These are phyloP conservation scores for Chrysosporium keratinophilum DNA, from an alignment of 2,329 filamentous ascomycete genomes.

Conservation along the genomic window DNA sequence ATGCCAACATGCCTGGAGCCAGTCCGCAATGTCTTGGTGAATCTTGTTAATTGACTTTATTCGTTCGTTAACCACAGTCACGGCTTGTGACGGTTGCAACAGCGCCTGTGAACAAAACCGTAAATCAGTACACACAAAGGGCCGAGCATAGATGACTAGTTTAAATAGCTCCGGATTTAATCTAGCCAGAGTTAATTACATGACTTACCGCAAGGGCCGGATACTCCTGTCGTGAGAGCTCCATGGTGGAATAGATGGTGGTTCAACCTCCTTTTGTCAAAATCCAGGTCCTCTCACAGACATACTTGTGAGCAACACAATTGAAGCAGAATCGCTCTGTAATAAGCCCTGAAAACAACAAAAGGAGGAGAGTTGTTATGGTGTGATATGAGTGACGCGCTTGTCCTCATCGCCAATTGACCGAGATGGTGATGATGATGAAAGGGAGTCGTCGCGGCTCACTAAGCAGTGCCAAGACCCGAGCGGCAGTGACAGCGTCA, in stretches of 20 bases:
- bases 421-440: not conserved
- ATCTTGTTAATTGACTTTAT: constrained; percentile 75
- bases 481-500: constrained; percentile 9
- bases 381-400: not conserved
- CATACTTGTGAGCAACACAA: not conserved
- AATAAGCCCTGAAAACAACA: not conserved
- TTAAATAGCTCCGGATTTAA: not conserved
- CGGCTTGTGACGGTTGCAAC: constrained; percentile 72
- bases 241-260: constrained; percentile 41
- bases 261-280: not conserved
- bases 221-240: constrained; percentile 79
- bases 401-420: not conserved
- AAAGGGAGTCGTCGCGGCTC: too few species aligned
- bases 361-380: not conserved
- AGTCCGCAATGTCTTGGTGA: constrained; percentile 89
- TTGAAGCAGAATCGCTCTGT: not conserved
- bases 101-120: constrained; percentile 48
- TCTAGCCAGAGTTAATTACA: not conserved
- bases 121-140: not conserved
- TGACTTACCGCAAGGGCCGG: constrained; percentile 78
- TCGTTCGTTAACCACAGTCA: constrained; percentile 71
- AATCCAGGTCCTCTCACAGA: not conserved
- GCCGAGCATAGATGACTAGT: not conserved
- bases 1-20: constrained; percentile 64
- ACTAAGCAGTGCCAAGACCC: too few species aligned